Base-by-base conservation (phyloP, 1,284 basidiomycete species). In the Vanrija humicola region DNA sequence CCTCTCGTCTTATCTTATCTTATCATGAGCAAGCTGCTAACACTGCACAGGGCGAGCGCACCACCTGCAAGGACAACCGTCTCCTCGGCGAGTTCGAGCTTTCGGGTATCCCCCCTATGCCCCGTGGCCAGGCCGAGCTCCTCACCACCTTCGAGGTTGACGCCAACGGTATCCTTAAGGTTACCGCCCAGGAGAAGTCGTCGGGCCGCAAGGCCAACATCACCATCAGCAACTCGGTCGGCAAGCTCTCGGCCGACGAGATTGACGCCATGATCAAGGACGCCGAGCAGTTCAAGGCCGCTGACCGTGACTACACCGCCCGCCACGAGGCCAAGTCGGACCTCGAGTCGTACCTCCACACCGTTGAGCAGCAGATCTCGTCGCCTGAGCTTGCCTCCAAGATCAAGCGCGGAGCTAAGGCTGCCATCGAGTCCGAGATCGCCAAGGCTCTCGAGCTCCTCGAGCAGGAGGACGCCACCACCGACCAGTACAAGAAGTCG, bases 81-180 rank as follows among this genome's bases (percentile, higher is more conserved):
- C 78, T 98, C 52, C 90, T 98, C 78, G 95, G 95, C 75, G 96
- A 98, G 81, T 98, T 98, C 81, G 94, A 98, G 81, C 89, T 98
- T 51, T 87, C 93, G 53, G 94, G 94, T 63, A 98, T 98, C 70
- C 95, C 95, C 38, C 95, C 95, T 40, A 93, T 94, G 47, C 95
- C 95, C 63, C 92, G 95, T 82, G 95, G 95, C 83, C 93, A 97
- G 68, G 93, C 95, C 72, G 94, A 98, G 77, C 85, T 98, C 71
- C 94, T 96, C 80, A 93, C 97, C 77, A 95, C 92, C 59, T 98
- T 98, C 81, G 95, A 98, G 72, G 92, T 98, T 63, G 95, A 98
- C 73, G 94, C 95, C 76, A 97, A 97, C 81, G 91, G 90, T 82
- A 96, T 97, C 78, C 78, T 98, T 69, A 97, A 96, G 79, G 95